A percentile compares a stretch with the other conserved stretches of the same genome.
Evolutionary conservation across 495 filamentous ascomycete genomes (phyloP).

Genomic region (Mytilinidion resinicola): DNA sequence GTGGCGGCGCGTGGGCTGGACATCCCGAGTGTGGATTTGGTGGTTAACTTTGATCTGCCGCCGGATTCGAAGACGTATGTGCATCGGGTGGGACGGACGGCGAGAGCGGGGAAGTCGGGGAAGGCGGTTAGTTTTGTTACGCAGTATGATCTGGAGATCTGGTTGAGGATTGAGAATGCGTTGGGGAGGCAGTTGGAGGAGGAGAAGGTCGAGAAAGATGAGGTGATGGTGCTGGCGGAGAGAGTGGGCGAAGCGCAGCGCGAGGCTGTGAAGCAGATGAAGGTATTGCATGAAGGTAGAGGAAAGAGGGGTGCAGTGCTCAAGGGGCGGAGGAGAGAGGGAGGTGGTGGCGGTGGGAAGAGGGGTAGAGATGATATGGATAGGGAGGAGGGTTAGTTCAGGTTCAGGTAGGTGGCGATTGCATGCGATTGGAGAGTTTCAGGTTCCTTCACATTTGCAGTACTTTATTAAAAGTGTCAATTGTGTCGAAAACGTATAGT

Average conservation of each 20-base stretch:
- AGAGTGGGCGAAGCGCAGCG: slow-evolving; percentile 80
- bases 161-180: slow-evolving; percentile 73
- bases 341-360: slow-evolving; percentile 43
- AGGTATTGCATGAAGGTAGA: slow-evolving; percentile 69
- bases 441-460: no score
- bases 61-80: slow-evolving; percentile 87
- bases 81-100: slow-evolving; percentile 89
- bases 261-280: slow-evolving; percentile 75
- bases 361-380: slow-evolving; percentile 74
- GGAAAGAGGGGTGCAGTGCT: slow-evolving; percentile 57
- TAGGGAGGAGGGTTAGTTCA: slow-evolving; percentile 59
- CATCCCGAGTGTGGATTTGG: slow-evolving; percentile 84
- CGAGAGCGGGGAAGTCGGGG: slow-evolving; percentile 82
- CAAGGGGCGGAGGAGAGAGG: slow-evolving; percentile 43
- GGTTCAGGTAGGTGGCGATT: background rate
- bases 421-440: no score
- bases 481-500: no score
- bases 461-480: no score
- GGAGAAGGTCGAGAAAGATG: slow-evolving; percentile 59
- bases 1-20: slow-evolving; percentile 92
- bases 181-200: slow-evolving; percentile 74
- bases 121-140: slow-evolving; percentile 74
- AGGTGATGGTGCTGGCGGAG: slow-evolving; percentile 77
- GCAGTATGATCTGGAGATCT: slow-evolving; percentile 90
- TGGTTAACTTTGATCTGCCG: slow-evolving; percentile 82